phyloP scores from a whole-genome alignment of 2,329 filamentous ascomycete species.

The Aspergillus hiratsukae region DNA sequence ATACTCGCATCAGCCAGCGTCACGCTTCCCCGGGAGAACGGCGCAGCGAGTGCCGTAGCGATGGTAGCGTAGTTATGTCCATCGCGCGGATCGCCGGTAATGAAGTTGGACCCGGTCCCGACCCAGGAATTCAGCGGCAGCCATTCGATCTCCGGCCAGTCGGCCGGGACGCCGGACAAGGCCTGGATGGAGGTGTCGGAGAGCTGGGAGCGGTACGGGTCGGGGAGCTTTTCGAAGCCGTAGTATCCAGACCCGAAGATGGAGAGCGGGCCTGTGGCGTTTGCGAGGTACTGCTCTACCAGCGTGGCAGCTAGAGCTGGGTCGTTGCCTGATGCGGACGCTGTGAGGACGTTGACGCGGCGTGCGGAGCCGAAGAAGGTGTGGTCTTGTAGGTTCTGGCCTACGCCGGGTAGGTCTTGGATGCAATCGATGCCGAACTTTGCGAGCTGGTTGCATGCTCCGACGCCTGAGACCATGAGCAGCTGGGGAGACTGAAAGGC shows the following conservation, averaged over 20 bases:
- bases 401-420: slow-evolving; percentile 18
- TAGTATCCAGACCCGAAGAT: slow-evolving; percentile 21
- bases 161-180: slow-evolving; percentile 20
- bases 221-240: slow-evolving; percentile 28
- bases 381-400: slow-evolving; percentile 44
- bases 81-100: slow-evolving; percentile 20
- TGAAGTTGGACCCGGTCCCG: slow-evolving; percentile 13
- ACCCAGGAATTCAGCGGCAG: slow-evolving; percentile 14
- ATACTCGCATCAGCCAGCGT: slow-evolving; percentile 12
- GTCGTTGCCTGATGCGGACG: slow-evolving; percentile 19
- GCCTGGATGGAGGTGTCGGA: slow-evolving; percentile 6
- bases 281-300: slow-evolving; percentile 20
- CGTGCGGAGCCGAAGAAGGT: slow-evolving; percentile 29
- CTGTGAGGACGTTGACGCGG: slow-evolving; percentile 32
- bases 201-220: slow-evolving; percentile 15
- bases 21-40: slow-evolving; percentile 13
- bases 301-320: slow-evolving; percentile 15
- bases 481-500: slow-evolving; percentile 11
- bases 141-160: slow-evolving; percentile 34
- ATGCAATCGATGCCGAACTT: slow-evolving; percentile 12
- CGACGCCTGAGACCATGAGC: slow-evolving; percentile 16
- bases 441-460: slow-evolving; percentile 16
- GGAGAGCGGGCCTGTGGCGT: slow-evolving; percentile 21
- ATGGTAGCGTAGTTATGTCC: slow-evolving; percentile 14
- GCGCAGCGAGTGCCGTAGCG: slow-evolving; percentile 7